Conservation (phyloP, 2,329 filamentous ascomycete genomes). For the Leptographium wingfieldii region DNA sequence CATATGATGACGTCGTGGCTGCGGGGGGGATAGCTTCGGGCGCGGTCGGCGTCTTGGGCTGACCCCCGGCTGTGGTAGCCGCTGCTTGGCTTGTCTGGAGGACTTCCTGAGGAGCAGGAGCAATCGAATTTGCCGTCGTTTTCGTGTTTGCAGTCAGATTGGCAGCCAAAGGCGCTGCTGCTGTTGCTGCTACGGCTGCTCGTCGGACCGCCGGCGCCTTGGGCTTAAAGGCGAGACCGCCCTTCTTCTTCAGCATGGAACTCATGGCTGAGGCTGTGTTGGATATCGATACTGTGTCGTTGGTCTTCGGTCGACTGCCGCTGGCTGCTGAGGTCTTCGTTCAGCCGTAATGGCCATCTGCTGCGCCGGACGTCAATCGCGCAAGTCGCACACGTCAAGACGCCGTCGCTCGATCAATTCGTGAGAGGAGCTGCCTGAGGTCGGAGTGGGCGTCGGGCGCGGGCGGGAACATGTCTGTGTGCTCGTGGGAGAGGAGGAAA, state of each 20-base stretch:
- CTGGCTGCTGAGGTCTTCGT: too few relatives aligned
- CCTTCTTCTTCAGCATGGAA: conserved; percentile 53
- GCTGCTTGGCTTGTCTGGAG: too few relatives aligned
- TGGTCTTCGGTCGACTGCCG: too few relatives aligned
- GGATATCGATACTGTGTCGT: too few relatives aligned
- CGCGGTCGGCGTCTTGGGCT: too few relatives aligned
- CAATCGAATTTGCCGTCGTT: not conserved
- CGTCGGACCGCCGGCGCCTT: conserved; percentile 46
- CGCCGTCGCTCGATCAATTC: not conserved
- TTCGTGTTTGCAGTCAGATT: not conserved
- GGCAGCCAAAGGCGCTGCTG: conserved; percentile 16
- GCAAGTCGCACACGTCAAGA: too few relatives aligned
- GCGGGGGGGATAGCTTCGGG: too few relatives aligned
- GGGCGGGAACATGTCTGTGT: not conserved
- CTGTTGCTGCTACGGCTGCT: conserved; percentile 21
- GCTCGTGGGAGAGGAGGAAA: not conserved
- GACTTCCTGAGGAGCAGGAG: too few relatives aligned
- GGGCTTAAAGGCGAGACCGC: conserved; percentile 53
- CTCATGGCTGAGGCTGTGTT: conserved; percentile 8
- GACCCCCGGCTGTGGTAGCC: too few relatives aligned
- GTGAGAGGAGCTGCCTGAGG: not conserved
- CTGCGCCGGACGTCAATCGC: not conserved
- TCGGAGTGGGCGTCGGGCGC: not conserved
- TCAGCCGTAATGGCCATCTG: not conserved
- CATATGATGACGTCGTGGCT: too few relatives aligned